A percentile compares a stretch with the other conserved stretches of the same genome.
Conservation (phyloP, 2,329 filamentous ascomycete genomes). For the Neoarthrinium moseri region DNA sequence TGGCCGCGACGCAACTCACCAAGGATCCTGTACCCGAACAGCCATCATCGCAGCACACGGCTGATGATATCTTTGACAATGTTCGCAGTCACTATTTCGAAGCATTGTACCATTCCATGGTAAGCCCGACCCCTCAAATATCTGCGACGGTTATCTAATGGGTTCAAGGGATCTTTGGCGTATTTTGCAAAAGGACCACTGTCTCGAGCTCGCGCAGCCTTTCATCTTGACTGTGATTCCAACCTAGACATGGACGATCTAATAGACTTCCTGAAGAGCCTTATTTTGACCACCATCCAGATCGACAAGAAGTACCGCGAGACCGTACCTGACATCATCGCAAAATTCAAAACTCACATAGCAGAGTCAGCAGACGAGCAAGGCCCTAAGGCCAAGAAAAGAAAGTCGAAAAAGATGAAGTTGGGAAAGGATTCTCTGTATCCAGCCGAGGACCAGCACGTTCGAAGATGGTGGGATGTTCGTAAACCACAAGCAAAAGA, state of each 20-base stretch:
- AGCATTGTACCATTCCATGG: conserved; percentile 62
- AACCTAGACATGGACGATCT: conserved; percentile 62
- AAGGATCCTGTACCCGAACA: too few relatives aligned
- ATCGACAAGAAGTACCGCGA: conserved; percentile 82
- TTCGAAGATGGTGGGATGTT: conserved; percentile 69
- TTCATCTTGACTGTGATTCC: conserved; percentile 61
- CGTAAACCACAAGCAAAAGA: conserved; percentile 49
- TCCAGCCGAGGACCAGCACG: conserved; percentile 60
- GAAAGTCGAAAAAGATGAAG: conserved; percentile 63
- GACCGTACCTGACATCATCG: conserved; percentile 61
- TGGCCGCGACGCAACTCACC: too few relatives aligned
- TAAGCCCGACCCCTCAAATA: conserved; percentile 31
- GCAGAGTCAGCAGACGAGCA: conserved; percentile 57
- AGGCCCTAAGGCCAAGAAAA: conserved; percentile 45
- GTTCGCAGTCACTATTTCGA: conserved; percentile 60
- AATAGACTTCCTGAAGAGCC: conserved; percentile 65
- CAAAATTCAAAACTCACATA: conserved; percentile 52
- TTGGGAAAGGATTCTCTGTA: conserved; percentile 69
- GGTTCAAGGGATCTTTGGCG: conserved; percentile 67
- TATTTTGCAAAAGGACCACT: conserved; percentile 84
- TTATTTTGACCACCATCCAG: conserved; percentile 64
- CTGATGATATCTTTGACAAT: conserved; percentile 55
- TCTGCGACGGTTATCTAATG: conserved; percentile 31
- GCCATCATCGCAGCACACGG: conserved; percentile 31
- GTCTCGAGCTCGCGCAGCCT: conserved; percentile 70